Evolutionary conservation across 306 rosid genomes (phyloP).

Genomic region (Trichosanthes truncata): DNA sequence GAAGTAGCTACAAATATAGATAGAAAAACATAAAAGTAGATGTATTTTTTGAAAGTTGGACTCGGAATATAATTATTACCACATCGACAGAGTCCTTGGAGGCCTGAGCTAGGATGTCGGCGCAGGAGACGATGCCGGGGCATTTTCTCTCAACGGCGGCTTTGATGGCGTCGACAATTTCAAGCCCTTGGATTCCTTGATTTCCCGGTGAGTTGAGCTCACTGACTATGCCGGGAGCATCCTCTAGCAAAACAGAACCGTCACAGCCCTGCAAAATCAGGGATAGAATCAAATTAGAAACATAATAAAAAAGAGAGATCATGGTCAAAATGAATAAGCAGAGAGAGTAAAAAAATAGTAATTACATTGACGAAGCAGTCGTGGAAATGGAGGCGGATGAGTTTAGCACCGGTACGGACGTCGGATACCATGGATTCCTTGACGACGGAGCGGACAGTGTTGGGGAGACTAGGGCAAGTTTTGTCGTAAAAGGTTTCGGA

Average conservation of each 20-base stretch:
- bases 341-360: background rate
- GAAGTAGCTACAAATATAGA: background rate
- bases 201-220: slow-evolving; percentile 61
- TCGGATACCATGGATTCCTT: background rate
- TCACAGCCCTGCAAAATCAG: slow-evolving; percentile 54
- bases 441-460: slow-evolving; percentile 1
- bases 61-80: slow-evolving; percentile 15
- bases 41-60: background rate
- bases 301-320: background rate
- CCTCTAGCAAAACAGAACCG: slow-evolving; percentile 57
- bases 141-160: slow-evolving; percentile 47
- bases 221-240: slow-evolving; percentile 45
- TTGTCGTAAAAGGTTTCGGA: background rate
- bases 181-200: slow-evolving; percentile 42
- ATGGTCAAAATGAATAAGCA: background rate
- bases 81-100: slow-evolving; percentile 52
- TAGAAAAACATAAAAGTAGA: too few relatives aligned
- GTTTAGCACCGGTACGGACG: background rate
- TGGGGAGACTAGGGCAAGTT: background rate
- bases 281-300: background rate
- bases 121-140: slow-evolving; percentile 53
- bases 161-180: slow-evolving; percentile 56
- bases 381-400: slow-evolving; percentile 5
- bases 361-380: slow-evolving; percentile 6
- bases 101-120: slow-evolving; percentile 67